Evolutionary conservation across 164 flowering plant species (phyloP), one percentile per base, ranked within the genome.

Genomic region (Stephania yunnanensis): DNA sequence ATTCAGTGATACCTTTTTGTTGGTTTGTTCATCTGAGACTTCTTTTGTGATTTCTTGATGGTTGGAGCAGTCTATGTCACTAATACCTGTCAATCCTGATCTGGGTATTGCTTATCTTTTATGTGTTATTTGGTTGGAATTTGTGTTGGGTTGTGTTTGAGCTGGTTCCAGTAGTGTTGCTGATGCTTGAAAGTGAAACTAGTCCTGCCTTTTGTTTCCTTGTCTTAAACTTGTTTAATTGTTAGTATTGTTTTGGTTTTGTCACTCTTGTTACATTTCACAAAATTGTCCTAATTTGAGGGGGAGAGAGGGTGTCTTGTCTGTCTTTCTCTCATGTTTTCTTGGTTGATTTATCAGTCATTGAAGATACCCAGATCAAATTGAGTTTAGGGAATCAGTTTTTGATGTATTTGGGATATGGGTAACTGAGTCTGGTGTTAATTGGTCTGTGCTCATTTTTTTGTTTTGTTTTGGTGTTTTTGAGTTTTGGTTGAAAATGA

Each of bases 161-260:
- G 63, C 5, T 76, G 13, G 48, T 22, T 80, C 10, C 45, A n/a
- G 68, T 66, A 17, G 75, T 55, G 74, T 48, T 25, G 20, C 67
- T 76, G 82, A 36, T 36, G 42, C 42, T 36, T 36, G 42, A 77
- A 71, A 79, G 82, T 77, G 84, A 82, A 79, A 74, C 75, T 67
- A 74, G 73, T 79, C 72, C 77, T 25, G 80, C 5, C 75, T 65
- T 79, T 80, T 82, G 77, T 80, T 76, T 76, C 69, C 72, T 79
- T 80, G 70, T 67, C 76, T 73, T 45, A 20, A 22, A 17, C 44
- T 17, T 58, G 17, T 58, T 58, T 12, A 58, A 58, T 17, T 58
- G 5, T 58, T 58, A 50, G 10, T 50, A 13, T 50, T 50, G 10
- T 36, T 50, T 50, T 50, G 55, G 17, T 58, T 58, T 72, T 74